Base-by-base conservation (phyloP, 768 basidiomycete species). In the Mycena floridula region DNA sequence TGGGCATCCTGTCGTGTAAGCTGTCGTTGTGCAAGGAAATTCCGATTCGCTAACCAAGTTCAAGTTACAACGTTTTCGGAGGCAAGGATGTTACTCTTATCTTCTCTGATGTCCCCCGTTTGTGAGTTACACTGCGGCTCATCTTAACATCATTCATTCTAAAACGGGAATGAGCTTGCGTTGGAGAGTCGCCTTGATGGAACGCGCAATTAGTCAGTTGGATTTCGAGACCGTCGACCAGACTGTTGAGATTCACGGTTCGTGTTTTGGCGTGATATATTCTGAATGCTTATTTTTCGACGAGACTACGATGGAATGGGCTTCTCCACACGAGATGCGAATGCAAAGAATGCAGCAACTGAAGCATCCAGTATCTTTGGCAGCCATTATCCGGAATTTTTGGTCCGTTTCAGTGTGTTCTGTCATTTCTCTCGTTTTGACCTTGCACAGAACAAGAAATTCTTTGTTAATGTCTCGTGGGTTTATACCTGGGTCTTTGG, bases 401-500 rank as follows among this genome's bases (percentile, higher is more conserved):
- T 91, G 43, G 85, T 85, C 35, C 42, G 74, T 63, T 22, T 13
- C 13, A 7, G 4, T 15, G 44, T 7, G 44, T 23, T 43, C 9
- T n/a, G 38, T 21, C 11, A n/a, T 27, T 7, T 21, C 32, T 22
- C 25, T 43, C 26, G 27, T 18, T 43, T 21, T 11, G 6, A 6
- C 12, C 25, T 4, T 48, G 20, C 40, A 18, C 50, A 85, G 83
- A 72, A 76, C 54, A 74, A 73, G 57, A 90, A 90, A 59, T 86
- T 82, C 66, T 90, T 91, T 56, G 70, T 91, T 55, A 88, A 87
- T 54, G 86, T 91, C 11, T 89, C 89, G 0, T 74, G 76, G 2
- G 54, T 86, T 46, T 69, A 89, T 52, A 75, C 80, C 30, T 90
- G 88, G 87, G 73, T 91, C 48, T 91, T 88, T 66, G 90, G 88